Conservation (phyloP, 2,329 filamentous ascomycete species). For the Aspergillus floridensis region DNA sequence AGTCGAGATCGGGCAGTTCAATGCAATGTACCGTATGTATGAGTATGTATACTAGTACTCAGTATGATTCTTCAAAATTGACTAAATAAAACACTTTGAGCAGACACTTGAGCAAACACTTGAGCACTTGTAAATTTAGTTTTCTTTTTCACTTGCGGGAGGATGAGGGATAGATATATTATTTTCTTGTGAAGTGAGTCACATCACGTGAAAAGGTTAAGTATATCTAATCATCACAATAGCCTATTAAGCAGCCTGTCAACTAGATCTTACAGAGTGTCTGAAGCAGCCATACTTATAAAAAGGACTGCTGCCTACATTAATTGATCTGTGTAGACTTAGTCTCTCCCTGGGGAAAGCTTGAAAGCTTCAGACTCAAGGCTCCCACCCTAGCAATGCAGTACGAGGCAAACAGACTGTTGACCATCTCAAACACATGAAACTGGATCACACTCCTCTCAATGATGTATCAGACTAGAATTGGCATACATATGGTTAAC, state of each 20-base stretch:
- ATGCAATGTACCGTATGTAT: not conserved
- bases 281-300: not conserved
- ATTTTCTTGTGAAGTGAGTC: not conserved
- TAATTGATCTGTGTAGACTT: not conserved
- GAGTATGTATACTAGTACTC: too few species aligned
- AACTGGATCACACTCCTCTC: slow-evolving; percentile 24
- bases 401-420: not conserved
- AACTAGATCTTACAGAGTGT: too few species aligned
- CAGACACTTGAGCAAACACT: too few species aligned
- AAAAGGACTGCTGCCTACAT: not conserved
- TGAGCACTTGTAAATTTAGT: not conserved
- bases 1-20: slow-evolving; percentile 15
- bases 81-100: too few species aligned
- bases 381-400: not conserved
- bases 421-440: slow-evolving; percentile 16
- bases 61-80: too few species aligned
- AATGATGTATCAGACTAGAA: slow-evolving; percentile 21
- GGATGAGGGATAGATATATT: too few species aligned
- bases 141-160: not conserved
- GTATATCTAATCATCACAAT: not conserved
- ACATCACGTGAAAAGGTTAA: not conserved
- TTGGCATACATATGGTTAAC: slow-evolving; percentile 11
- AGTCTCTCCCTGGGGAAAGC: not conserved
- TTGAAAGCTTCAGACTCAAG: not conserved
- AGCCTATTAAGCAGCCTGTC: too few species aligned